Conservation (phyloP, 2,329 filamentous ascomycete species). For the Paracamarosporium sp. region DNA sequence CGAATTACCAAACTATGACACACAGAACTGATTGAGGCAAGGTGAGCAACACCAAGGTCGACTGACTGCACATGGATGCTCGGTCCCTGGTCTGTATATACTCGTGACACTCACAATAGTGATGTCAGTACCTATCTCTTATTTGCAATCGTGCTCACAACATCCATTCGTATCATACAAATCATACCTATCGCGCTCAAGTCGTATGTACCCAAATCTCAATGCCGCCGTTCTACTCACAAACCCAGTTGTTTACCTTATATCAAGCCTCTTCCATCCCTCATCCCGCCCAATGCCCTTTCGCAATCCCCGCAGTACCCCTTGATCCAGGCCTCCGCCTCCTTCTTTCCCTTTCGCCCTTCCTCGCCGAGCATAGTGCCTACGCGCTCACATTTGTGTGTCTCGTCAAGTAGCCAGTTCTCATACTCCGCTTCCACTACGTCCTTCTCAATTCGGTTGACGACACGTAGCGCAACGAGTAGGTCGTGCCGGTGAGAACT, state of each 20-base stretch:
- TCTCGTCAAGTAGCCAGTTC: slow-evolving; percentile 86
- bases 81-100: too few species aligned
- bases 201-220: neutral
- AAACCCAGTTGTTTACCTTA: neutral
- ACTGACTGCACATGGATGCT: too few species aligned
- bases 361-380: slow-evolving; percentile 52
- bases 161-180: neutral
- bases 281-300: slow-evolving; percentile 42
- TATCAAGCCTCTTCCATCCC: slow-evolving; percentile 9
- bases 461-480: slow-evolving; percentile 85
- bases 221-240: neutral
- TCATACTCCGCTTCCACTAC: slow-evolving; percentile 90
- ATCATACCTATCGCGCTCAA: neutral
- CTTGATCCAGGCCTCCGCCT: slow-evolving; percentile 63
- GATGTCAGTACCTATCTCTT: too few species aligned
- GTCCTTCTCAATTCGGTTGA: slow-evolving; percentile 88
- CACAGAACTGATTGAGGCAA: too few species aligned
- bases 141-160: too few species aligned
- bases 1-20: too few species aligned
- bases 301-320: slow-evolving; percentile 69
- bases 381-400: slow-evolving; percentile 72
- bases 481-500: slow-evolving; percentile 88
- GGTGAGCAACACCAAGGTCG: too few species aligned
- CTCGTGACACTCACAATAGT: too few species aligned
- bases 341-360: slow-evolving; percentile 50